phyloP scores from a whole-genome alignment of 345 rosid species.

The Alliaria petiolata region DNA sequence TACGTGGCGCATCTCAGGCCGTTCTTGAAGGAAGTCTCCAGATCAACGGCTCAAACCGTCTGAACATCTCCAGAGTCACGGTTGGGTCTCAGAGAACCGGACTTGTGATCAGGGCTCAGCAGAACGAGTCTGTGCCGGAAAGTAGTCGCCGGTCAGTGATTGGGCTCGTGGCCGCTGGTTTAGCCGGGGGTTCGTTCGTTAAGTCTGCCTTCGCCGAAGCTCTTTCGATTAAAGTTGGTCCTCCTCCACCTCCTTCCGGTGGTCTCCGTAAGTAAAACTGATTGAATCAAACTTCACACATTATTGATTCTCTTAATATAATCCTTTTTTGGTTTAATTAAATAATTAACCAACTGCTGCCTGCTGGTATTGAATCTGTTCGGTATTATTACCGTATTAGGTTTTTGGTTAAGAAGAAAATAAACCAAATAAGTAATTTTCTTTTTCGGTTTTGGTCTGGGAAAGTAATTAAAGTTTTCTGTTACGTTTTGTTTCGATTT shows the following conservation, averaged over 20 bases:
- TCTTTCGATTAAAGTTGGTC: conserved; percentile 73
- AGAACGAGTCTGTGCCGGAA: conserved; percentile 45
- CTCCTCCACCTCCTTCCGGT: conserved; percentile 87
- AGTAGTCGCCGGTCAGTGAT: conserved; percentile 66
- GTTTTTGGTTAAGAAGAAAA: no score
- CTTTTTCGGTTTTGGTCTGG: no score
- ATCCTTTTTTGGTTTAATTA: no score
- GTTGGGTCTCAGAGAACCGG: conserved; percentile 38
- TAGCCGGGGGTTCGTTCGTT: conserved; percentile 73
- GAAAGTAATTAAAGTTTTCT: no score
- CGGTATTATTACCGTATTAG: no score
- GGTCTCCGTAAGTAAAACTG: conserved; percentile 72
- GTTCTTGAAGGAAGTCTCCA: conserved; percentile 47
- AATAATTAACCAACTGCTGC: no score
- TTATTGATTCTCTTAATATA: background rate
- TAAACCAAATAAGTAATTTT: no score
- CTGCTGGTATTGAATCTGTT: no score
- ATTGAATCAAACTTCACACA: background rate
- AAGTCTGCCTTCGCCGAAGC: conserved; percentile 69
- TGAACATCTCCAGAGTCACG: conserved; percentile 24
- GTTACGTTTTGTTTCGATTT: no score
- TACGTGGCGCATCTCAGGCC: conserved; percentile 63
- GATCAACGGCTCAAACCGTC: conserved; percentile 56
- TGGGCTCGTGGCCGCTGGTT: conserved; percentile 68
- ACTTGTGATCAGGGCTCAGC: conserved; percentile 59